Conservation (phyloP, 2,329 filamentous ascomycete genomes). For the Seiridium cupressi region DNA sequence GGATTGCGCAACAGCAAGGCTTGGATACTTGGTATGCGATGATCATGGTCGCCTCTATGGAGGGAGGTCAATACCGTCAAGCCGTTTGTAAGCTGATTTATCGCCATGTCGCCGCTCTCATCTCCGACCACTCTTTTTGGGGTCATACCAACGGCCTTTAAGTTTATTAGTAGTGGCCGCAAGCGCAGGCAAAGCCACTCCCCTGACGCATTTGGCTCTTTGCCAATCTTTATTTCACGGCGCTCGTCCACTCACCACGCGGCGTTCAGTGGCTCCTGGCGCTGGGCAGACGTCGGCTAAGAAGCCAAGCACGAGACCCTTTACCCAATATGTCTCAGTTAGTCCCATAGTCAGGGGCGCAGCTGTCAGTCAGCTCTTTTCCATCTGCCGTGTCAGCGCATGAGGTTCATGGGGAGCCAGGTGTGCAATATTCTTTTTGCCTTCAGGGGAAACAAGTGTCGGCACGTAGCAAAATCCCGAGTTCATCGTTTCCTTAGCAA, state of each 20-base stretch:
- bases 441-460: too few species aligned
- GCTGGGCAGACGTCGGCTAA: constrained; percentile 6
- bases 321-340: constrained; percentile 3
- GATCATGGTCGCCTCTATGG: too few species aligned
- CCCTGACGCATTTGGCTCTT: background rate
- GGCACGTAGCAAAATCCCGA: too few species aligned
- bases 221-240: constrained; percentile 3
- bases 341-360: background rate
- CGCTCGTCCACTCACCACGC: background rate
- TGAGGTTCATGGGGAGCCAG: background rate
- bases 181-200: background rate
- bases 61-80: too few species aligned
- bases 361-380: background rate
- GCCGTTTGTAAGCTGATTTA: too few species aligned
- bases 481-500: too few species aligned
- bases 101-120: too few species aligned
- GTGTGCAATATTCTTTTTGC: background rate
- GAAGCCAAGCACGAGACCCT: constrained; percentile 6
- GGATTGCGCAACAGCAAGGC: too few species aligned
- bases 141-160: background rate
- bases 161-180: background rate
- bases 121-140: too few species aligned
- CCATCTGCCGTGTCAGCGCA: background rate
- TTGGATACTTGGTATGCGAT: too few species aligned
- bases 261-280: background rate